Evolutionary conservation across 106 monocot genomes (phyloP), one percentile per base, ranked within the genome.

Genomic region (Apostasia ramifera): DNA sequence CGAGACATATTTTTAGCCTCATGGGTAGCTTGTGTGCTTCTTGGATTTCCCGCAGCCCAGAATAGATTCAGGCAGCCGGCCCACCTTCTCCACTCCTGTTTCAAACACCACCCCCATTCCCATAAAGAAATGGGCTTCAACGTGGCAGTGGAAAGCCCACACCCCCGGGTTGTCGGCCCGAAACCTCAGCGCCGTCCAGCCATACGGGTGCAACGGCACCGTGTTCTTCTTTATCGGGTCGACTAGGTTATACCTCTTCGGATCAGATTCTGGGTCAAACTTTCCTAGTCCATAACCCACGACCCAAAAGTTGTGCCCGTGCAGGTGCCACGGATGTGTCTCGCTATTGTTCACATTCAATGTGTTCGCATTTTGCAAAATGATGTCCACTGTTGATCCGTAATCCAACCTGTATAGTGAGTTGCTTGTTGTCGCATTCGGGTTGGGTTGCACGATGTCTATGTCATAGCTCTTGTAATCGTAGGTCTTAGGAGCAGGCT

Each of bases 291-390:
- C 93, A 47, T 85, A 86, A 1, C 87, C 98, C 41, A 99, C 6
- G 38, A 99, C 93, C 98, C 98, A 99, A 62, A 99, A 99, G 66
- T 99, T 87, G 46, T 99, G 98, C 40, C 93, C 93, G 66, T 99
- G 98, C n/a, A 99, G 71, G 61, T 99, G 98, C 98, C 97, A 97
- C n/a, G 97, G 97, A 77, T 97, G 97, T 10, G 97, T 85, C 85
- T 99, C 98, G 55, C 93, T 93, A 44, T 61, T 90, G 78, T 93
- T 90, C 0, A 66, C 45, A 10, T 40, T 67, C 80, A 90, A 38
- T 13, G 73, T 85, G 76, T 98, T 99, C 0, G 93, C 90, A 52
- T 99, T 99, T 72, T 99, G 98, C 60, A 99, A 61, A 0, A 99
- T 52, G 7, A 99, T 73, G 51, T 99, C 98, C 40, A 93, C 93